Percentiles rank a stretch among this genome's conserved stretches.
These are phyloP conservation scores for Crithidia fasciculata DNA, from an alignment of 208 protist species.

Conservation along the genomic window DNA sequence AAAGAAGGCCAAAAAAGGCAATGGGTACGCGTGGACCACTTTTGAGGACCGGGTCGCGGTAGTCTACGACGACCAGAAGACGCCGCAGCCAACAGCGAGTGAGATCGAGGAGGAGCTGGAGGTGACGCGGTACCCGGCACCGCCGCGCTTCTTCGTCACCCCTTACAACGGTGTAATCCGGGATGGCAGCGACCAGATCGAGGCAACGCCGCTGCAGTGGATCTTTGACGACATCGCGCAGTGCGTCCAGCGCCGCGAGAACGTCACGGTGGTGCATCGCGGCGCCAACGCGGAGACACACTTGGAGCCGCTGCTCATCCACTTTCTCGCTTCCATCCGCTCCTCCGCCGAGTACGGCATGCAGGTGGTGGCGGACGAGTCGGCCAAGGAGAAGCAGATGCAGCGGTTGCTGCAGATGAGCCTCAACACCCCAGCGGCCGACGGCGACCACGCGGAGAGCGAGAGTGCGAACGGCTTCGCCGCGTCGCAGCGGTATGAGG, in stretches of 20 bases:
- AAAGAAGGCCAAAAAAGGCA: conserved; percentile 8
- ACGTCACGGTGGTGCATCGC: conserved; percentile 85
- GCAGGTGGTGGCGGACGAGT: conserved; percentile 90
- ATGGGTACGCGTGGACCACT: conserved; percentile 28
- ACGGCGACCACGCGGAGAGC: conserved; percentile 26
- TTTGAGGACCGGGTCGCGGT: conserved; percentile 37
- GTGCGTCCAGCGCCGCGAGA: conserved; percentile 74
- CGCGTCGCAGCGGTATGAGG: conserved; percentile 8
- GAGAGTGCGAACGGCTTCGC: conserved; percentile 25
- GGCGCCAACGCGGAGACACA: conserved; percentile 60
- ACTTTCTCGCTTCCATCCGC: conserved; percentile 62
- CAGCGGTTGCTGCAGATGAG: conserved; percentile 87
- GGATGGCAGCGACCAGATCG: conserved; percentile 43
- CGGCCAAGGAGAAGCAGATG: conserved; percentile 91
- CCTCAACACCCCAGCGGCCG: conserved; percentile 30
- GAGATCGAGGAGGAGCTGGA: conserved; percentile 31
- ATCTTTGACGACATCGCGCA: conserved; percentile 67
- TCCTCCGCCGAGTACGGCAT: conserved; percentile 84
- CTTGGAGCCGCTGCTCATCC: conserved; percentile 68
- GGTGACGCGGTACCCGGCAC: conserved; percentile 21
- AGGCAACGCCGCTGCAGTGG: conserved; percentile 37
- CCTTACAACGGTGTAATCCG: conserved; percentile 63
- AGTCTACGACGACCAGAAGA: conserved; percentile 28
- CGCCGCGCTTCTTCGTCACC: conserved; percentile 69
- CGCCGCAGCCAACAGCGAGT: conserved; percentile 14